Conservation (phyloP, 192 early-diverging fungal species). For the Helicostylum pulchrum region DNA sequence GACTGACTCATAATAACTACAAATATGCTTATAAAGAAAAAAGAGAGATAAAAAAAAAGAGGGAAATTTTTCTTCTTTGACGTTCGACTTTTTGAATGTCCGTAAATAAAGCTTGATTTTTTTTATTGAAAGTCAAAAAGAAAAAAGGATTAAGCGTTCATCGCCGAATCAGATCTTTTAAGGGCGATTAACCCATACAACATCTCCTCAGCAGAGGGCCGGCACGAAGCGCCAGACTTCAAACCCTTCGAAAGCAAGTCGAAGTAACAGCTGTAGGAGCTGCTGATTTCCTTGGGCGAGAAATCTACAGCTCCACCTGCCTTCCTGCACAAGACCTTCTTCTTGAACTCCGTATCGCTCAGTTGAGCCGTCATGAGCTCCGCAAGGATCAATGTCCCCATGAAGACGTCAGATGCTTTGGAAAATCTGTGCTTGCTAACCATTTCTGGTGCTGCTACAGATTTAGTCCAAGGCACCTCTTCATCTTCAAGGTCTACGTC, state of each 20-base stretch:
- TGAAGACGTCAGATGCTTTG: slow-evolving; percentile 23
- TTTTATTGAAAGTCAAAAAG: no score
- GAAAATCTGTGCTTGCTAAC: not conserved
- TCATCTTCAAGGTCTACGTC: not conserved
- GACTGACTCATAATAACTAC: not conserved
- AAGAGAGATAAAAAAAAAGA: no score
- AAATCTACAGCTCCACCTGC: not conserved
- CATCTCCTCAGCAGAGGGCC: slow-evolving; percentile 2
- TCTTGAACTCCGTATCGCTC: not conserved
- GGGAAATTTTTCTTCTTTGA: no score
- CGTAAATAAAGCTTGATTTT: no score
- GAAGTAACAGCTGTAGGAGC: not conserved
- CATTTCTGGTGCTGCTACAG: slow-evolving; percentile 24
- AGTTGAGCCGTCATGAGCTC: slow-evolving; percentile 14
- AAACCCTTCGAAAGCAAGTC: not conserved
- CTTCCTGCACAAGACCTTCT: not conserved
- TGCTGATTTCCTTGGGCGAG: not conserved
- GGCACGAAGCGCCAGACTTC: not conserved
- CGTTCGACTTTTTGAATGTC: no score
- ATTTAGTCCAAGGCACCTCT: slow-evolving; percentile 13
- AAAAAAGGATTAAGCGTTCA: no score
- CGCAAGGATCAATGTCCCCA: slow-evolving; percentile 8
- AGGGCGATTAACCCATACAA: not conserved
- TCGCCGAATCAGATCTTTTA: no score
- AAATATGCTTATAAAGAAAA: no score